Evolutionary conservation across 2,329 filamentous ascomycete genomes (phyloP).

Genomic region (Gaeumannomyces sp.): DNA sequence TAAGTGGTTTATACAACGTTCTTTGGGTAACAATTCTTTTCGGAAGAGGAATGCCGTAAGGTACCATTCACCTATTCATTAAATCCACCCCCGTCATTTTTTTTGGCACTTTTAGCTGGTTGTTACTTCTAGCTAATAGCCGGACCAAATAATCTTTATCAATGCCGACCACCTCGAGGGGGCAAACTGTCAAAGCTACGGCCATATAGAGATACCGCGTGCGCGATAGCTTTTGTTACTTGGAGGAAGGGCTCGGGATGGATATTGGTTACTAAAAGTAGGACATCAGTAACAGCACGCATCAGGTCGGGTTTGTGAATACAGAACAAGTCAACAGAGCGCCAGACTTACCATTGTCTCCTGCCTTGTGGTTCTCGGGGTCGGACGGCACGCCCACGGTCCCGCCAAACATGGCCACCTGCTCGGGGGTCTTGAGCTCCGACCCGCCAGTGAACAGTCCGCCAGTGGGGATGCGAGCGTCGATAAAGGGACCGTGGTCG

Average conservation of each 20-base stretch:
- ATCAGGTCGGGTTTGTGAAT: too few relatives aligned
- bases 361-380: slow-evolving; percentile 38
- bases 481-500: slow-evolving; percentile 63
- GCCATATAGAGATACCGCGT: slow-evolving; percentile 45
- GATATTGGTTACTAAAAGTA: slow-evolving; percentile 44
- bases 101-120: too few relatives aligned
- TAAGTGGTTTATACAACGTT: too few relatives aligned
- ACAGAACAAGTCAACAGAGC: too few relatives aligned
- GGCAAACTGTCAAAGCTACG: slow-evolving; percentile 29
- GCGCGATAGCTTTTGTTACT: slow-evolving; percentile 49
- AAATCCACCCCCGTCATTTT: too few relatives aligned
- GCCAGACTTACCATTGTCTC: slow-evolving; percentile 28
- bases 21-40: too few relatives aligned
- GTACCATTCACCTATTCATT: too few relatives aligned
- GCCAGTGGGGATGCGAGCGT: slow-evolving; percentile 57
- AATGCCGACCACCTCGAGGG: too few relatives aligned
- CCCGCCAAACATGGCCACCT: slow-evolving; percentile 56
- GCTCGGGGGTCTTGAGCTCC: slow-evolving; percentile 44
- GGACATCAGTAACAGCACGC: too few relatives aligned
- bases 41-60: too few relatives aligned
- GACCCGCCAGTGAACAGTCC: slow-evolving; percentile 58
- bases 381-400: slow-evolving; percentile 44
- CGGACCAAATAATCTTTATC: too few relatives aligned
- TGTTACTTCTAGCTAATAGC: too few relatives aligned
- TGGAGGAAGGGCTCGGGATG: slow-evolving; percentile 46